Evolutionary conservation across 108 stramenopile genomes (phyloP), one percentile per base, ranked within the genome.

Genomic region (Fragilaria radians): DNA sequence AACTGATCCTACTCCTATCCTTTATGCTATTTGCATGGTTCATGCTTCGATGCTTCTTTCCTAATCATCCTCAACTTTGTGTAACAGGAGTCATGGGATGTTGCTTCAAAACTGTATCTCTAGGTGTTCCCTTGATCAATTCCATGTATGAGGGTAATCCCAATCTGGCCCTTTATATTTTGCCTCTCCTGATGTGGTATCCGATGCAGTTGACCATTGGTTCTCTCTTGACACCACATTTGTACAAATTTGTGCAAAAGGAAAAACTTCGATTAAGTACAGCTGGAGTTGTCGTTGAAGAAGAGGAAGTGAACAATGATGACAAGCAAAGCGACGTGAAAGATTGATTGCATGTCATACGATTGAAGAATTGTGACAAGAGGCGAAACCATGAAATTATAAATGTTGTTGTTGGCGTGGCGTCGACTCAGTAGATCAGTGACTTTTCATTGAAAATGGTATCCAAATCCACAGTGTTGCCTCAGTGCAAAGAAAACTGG

Each of bases 171-270:
- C 29, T 77, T 36, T 89, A 85, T 48, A 78, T 76, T 5, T 59
- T 89, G 9, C 87, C 87, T 25, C 32, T 89, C 36, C 34, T 89
- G 28, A 74, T 89, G 47, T 89, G 81, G 81, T 79, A 89, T 70
- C 81, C 83, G 7, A 70, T 79, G 77, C 81, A 85, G 53, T 59
- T 89, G 0, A 33, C 84, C 9, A n/a, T 84, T 22, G 82, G 86
- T 1, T 57, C 76, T 3, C 55, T 66, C 0, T 54, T 87, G 53
- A 78, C 76, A 11, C 80, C 82, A 0, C 23, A 56, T 22, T 52
- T 87, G 50, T 53, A 63, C 11, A 59, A 46, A 2, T 86, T 71
- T 63, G 77, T 86, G 14, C 47, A 76, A 34, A 46, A 42, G 22
- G 70, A 73, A 53, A 65, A 74, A 49, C 60, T 33, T 52, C 52